Percentiles rank a stretch among this genome's conserved stretches.
Evolutionary conservation across 2,329 filamentous ascomycete species (phyloP).

Genomic region (Xylariaceae sp.): DNA sequence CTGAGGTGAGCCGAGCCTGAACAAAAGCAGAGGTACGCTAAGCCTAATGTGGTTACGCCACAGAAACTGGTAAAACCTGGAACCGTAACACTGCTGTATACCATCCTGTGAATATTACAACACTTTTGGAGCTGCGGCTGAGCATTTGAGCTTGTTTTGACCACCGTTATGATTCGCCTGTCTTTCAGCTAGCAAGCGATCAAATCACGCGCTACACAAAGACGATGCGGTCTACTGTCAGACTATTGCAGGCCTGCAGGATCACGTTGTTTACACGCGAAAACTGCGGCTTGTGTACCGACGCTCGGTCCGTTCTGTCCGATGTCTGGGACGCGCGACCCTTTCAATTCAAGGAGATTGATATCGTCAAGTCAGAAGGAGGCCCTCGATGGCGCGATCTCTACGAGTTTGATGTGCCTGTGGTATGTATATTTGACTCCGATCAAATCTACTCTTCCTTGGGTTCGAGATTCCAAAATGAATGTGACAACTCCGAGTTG

Average conservation of each 20-base stretch:
- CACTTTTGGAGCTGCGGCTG: too few relatives aligned
- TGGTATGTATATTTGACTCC: conserved; percentile 57
- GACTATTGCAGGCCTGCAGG: conserved; percentile 61
- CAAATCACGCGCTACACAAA: neutral
- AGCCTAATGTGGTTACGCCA: too few relatives aligned
- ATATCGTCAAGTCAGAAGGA: conserved; percentile 68
- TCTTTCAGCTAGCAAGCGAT: neutral
- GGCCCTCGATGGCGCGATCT: conserved; percentile 69
- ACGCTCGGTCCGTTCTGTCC: conserved; percentile 71
- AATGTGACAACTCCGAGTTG: too few relatives aligned
- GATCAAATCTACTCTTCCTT: neutral
- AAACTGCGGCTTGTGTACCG: conserved; percentile 72
- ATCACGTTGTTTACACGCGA: conserved; percentile 78
- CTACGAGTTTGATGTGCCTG: conserved; percentile 83
- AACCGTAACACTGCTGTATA: too few relatives aligned
- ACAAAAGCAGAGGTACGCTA: too few relatives aligned
- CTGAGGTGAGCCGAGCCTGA: too few relatives aligned
- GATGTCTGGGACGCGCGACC: conserved; percentile 70
- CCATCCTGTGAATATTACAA: too few relatives aligned
- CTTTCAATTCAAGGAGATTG: conserved; percentile 72
- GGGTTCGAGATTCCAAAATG: too few relatives aligned
- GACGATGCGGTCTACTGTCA: conserved; percentile 57
- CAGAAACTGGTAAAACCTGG: too few relatives aligned
- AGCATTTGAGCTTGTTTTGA: neutral
- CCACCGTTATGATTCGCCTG: neutral